Percentiles rank a stretch among this genome's conserved stretches.
Evolutionary conservation across 129 eudicot genomes (phyloP).

Genomic region (Kitagawia praeruptora): DNA sequence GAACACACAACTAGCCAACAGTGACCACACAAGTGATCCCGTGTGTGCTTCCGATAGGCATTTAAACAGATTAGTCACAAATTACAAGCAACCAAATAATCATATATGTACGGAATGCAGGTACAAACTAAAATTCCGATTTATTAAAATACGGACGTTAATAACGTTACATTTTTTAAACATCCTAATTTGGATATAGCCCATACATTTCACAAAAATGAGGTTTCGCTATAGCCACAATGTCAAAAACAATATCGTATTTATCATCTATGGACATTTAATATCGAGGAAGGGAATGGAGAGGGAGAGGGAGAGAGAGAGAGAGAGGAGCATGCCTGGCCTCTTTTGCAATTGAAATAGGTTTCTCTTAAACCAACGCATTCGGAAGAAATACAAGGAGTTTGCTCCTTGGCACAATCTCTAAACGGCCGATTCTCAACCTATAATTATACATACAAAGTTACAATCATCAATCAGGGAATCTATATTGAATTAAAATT

Average conservation of each 20-base stretch:
- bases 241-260: not conserved
- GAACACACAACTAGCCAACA: not conserved
- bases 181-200: not conserved
- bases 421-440: constrained; percentile 64
- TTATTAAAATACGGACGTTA: too few species aligned
- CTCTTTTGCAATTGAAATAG: constrained; percentile 95
- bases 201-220: not conserved
- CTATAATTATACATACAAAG: constrained; percentile 38
- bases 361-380: constrained; percentile 93
- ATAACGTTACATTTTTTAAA: not conserved
- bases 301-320: too few species aligned
- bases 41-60: not conserved
- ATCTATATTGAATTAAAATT: not conserved
- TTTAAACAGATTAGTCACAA: not conserved
- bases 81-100: not conserved
- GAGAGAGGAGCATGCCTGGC: constrained; percentile 40
- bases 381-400: constrained; percentile 67
- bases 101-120: too few species aligned
- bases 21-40: not conserved
- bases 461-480: not conserved
- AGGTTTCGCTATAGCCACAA: not conserved
- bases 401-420: constrained; percentile 80
- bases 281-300: not conserved
- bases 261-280: too few species aligned
- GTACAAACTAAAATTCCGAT: not conserved